A percentile compares a stretch with the other conserved stretches of the same genome.
phyloP scores from a whole-genome alignment of 805 yeast species.

The Pachysolen tannophilus region DNA sequence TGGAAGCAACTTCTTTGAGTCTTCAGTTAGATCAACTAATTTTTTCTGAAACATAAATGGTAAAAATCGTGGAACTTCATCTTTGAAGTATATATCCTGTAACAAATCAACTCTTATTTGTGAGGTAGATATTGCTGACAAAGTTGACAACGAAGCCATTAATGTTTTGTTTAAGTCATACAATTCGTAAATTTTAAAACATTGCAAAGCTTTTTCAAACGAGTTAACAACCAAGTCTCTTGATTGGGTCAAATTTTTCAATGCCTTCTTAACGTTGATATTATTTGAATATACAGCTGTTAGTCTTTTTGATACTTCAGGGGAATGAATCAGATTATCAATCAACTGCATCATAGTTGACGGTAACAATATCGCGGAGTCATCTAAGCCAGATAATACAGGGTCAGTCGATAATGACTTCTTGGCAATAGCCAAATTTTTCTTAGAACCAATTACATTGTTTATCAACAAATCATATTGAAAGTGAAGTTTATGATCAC shows the following conservation, averaged over 20 bases:
- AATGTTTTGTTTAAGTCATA: conserved; percentile 4
- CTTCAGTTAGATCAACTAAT: conserved; percentile 15
- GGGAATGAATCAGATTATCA: neutral
- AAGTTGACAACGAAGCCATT: conserved; percentile 8
- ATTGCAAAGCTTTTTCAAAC: neutral
- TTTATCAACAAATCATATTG: too few species aligned
- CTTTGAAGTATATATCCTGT: conserved; percentile 3
- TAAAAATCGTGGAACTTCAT: conserved; percentile 9
- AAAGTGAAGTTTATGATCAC: conserved; percentile 4
- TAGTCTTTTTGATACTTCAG: conserved; percentile 7
- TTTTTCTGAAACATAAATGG: conserved; percentile 11
- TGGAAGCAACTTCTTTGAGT: conserved; percentile 15
- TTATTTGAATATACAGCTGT: conserved; percentile 2
- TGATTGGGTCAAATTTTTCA: neutral
- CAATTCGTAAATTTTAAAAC: conserved; percentile 1
- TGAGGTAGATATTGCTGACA: conserved; percentile 3
- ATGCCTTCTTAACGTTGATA: conserved; percentile 2
- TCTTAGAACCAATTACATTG: conserved; percentile 22
- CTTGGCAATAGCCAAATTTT: conserved; percentile 22
- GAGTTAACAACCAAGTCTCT: conserved; percentile 2
- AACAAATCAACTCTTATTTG: neutral
- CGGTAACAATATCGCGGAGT: conserved; percentile 42
- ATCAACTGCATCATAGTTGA: conserved; percentile 4
- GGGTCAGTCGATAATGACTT: conserved; percentile 34
- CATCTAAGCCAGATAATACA: conserved; percentile 37